phyloP scores from a whole-genome alignment of 2,329 filamentous ascomycete species.

The Cadophora sp. region DNA sequence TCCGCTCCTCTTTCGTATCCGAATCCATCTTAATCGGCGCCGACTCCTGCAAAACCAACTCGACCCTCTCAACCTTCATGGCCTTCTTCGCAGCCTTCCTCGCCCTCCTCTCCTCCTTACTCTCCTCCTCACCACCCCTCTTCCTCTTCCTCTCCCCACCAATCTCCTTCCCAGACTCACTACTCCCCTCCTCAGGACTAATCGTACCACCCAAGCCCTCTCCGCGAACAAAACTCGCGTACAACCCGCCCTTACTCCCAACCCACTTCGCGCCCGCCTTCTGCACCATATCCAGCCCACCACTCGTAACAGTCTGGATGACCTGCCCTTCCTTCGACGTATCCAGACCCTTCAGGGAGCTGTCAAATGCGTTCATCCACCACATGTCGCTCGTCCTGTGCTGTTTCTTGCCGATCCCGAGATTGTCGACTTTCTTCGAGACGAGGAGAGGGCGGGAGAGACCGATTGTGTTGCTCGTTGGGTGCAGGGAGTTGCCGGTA shows the following conservation, averaged over 20 bases:
- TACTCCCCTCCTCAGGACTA: conserved; percentile 33
- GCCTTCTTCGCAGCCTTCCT: conserved; percentile 49
- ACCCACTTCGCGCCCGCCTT: conserved; percentile 64
- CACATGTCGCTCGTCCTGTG: conserved; percentile 78
- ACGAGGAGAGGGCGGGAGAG: conserved; percentile 85
- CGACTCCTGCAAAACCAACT: conserved; percentile 33
- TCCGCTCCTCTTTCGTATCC: conserved; percentile 24
- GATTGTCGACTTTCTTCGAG: conserved; percentile 79
- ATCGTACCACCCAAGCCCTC: conserved; percentile 78
- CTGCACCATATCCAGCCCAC: conserved; percentile 63
- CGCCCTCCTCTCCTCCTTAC: conserved; percentile 48
- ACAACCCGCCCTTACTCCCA: conserved; percentile 63
- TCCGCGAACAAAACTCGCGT: conserved; percentile 85
- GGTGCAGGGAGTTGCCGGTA: conserved; percentile 85
- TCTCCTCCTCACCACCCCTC: conserved; percentile 42
- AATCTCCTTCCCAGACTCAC: conserved; percentile 28
- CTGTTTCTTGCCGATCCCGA: conserved; percentile 82
- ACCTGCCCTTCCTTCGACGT: conserved; percentile 62
- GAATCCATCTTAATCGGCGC: conserved; percentile 43
- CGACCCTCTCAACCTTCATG: conserved; percentile 37
- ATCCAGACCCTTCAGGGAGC: conserved; percentile 82
- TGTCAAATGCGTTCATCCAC: conserved; percentile 96
- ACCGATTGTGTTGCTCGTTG: conserved; percentile 73
- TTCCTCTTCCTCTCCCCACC: conserved; percentile 43
- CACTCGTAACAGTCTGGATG: conserved; percentile 61